Conservation (phyloP, 1,139 yeast species). For the Taphrina confusa region DNA sequence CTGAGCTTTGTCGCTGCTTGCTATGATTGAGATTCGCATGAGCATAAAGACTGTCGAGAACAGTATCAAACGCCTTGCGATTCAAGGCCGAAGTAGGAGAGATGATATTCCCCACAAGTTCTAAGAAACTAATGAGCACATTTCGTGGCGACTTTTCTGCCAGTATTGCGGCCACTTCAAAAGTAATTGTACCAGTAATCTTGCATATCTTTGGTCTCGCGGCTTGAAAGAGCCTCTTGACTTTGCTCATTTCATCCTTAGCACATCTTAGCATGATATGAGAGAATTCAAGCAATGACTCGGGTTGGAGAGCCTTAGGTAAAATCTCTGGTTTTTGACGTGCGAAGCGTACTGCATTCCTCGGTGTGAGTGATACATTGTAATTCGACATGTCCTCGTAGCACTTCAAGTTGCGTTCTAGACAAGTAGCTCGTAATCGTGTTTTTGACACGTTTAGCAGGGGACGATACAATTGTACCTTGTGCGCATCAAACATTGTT, state of each 20-base stretch:
- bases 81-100: slow-evolving; percentile 1
- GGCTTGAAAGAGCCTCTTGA: not conserved
- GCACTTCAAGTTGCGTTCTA: slow-evolving; percentile 53
- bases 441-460: slow-evolving; percentile 53
- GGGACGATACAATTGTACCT: slow-evolving; percentile 54
- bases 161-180: not conserved
- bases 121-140: not conserved
- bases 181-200: not conserved
- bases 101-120: not conserved
- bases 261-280: not conserved
- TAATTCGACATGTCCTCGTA: slow-evolving; percentile 68
- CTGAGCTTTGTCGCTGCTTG: not conserved
- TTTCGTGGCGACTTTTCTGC: not conserved
- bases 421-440: slow-evolving; percentile 55
- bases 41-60: not conserved
- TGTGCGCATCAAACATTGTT: slow-evolving; percentile 41
- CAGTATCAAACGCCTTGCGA: not conserved
- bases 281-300: slow-evolving; percentile 11
- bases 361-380: slow-evolving; percentile 56
- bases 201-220: not conserved
- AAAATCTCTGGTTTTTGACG: slow-evolving; percentile 37
- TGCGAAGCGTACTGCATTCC: slow-evolving; percentile 53
- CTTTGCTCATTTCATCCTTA: not conserved
- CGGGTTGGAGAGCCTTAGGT: slow-evolving; percentile 40
- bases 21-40: not conserved